phyloP scores from a whole-genome alignment of 2,329 filamentous ascomycete species.

The Aspergillus chevalieri region DNA sequence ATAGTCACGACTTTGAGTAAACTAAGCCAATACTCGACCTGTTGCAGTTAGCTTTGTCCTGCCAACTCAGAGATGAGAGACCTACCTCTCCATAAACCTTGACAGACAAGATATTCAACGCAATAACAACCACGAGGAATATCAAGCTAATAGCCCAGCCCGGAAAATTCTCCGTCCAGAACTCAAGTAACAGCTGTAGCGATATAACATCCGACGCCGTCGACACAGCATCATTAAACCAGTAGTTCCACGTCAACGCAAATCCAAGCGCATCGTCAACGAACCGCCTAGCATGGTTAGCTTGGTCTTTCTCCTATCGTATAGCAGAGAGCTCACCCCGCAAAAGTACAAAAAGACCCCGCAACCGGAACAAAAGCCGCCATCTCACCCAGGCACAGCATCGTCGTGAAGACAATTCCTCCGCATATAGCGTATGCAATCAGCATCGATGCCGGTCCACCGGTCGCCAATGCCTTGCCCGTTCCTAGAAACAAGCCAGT shows the following conservation, averaged over 20 bases:
- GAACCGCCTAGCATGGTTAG: conserved; percentile 27
- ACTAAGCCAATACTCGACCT: conserved; percentile 39
- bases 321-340: conserved; percentile 32
- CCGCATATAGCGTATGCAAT: conserved; percentile 54
- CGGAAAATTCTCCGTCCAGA: conserved; percentile 58
- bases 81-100: conserved; percentile 49
- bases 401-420: conserved; percentile 53
- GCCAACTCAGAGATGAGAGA: conserved; percentile 3
- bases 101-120: conserved; percentile 49
- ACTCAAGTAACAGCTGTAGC: conserved; percentile 53
- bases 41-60: not conserved
- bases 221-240: conserved; percentile 60
- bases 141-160: conserved; percentile 59
- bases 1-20: conserved; percentile 39
- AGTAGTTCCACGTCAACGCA: conserved; percentile 45
- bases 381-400: conserved; percentile 57
- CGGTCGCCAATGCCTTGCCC: conserved; percentile 54
- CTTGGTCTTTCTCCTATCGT: not conserved
- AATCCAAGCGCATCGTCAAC: conserved; percentile 42
- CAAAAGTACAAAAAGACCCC: conserved; percentile 52
- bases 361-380: conserved; percentile 52
- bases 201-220: conserved; percentile 57
- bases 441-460: conserved; percentile 55
- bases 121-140: conserved; percentile 53
- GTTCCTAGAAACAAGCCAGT: conserved; percentile 60